Conservation (phyloP, 2,329 filamentous ascomycete species). For the Emergomyces africanus region DNA sequence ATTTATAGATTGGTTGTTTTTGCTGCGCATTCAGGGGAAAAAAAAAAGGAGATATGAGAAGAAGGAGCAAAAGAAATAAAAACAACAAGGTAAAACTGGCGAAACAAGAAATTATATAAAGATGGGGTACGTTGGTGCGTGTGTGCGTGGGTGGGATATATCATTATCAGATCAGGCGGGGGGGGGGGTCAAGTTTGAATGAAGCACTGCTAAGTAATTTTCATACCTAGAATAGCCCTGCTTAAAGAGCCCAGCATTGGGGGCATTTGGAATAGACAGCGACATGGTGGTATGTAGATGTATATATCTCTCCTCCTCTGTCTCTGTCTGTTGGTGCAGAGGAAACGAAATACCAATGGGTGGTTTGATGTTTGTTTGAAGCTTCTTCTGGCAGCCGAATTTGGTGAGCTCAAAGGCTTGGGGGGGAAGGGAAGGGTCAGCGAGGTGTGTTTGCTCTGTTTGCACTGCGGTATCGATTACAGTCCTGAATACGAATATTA, state of each 20-base stretch:
- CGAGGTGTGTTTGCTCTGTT: constrained; percentile 31
- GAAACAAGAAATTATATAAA: not conserved
- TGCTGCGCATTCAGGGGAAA: constrained; percentile 3
- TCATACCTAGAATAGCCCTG: constrained; percentile 85
- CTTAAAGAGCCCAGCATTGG: constrained; percentile 91
- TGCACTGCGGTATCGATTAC: constrained; percentile 14
- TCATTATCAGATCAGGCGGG: constrained; percentile 2
- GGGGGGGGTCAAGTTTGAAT: not conserved
- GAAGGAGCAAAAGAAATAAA: constrained; percentile 4
- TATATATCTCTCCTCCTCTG: not conserved
- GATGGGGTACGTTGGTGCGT: not conserved
- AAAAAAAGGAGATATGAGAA: constrained; percentile 4
- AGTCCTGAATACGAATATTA: not conserved
- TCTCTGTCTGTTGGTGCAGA: not conserved
- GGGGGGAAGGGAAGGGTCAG: constrained; percentile 23
- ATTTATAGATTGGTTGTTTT: not conserved
- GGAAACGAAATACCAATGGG: not conserved
- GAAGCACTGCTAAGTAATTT: not conserved
- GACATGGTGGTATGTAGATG: constrained; percentile 54
- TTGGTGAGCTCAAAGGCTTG: constrained; percentile 20
- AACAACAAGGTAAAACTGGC: constrained; percentile 11
- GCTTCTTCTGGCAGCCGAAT: constrained; percentile 21
- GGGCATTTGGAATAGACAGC: constrained; percentile 86
- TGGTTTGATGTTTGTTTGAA: constrained; percentile 4
- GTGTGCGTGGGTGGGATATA: not conserved